phyloP scores from a whole-genome alignment of 345 rosid genomes.

The Garcia nutans region DNA sequence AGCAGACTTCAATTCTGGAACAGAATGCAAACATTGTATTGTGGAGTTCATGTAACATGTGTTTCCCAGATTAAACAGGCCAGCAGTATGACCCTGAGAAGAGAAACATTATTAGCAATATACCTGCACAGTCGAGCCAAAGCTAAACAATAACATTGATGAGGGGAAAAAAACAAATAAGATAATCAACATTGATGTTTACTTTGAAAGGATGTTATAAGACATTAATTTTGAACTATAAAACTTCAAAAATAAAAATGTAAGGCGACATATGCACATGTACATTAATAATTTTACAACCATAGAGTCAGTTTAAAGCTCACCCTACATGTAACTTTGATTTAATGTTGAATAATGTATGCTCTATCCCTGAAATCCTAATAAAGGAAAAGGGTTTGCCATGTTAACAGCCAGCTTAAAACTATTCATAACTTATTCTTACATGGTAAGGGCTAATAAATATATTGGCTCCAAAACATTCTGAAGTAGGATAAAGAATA shows the following conservation, averaged over 20 bases:
- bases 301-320: background rate
- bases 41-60: slow-evolving; percentile 99
- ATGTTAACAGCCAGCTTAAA: background rate
- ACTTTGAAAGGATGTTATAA: background rate
- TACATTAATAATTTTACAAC: background rate
- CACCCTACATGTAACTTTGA: background rate
- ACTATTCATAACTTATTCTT: background rate
- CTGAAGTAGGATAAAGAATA: background rate
- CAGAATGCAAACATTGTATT: slow-evolving; percentile 90
- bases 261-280: background rate
- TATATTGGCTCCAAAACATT: background rate
- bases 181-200: background rate
- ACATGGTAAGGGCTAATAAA: background rate
- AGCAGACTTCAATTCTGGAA: slow-evolving; percentile 94
- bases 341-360: background rate
- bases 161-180: background rate
- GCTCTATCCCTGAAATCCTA: background rate
- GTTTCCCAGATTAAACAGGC: slow-evolving; percentile 84
- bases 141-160: slow-evolving; percentile 3
- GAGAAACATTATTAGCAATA: slow-evolving; percentile 10
- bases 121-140: background rate
- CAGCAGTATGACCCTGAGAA: slow-evolving; percentile 93
- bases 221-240: background rate
- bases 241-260: background rate
- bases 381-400: background rate